A percentile compares a stretch with the other conserved stretches of the same genome.
Conservation (phyloP, 345 rosid genomes). For the Triadica sebifera region DNA sequence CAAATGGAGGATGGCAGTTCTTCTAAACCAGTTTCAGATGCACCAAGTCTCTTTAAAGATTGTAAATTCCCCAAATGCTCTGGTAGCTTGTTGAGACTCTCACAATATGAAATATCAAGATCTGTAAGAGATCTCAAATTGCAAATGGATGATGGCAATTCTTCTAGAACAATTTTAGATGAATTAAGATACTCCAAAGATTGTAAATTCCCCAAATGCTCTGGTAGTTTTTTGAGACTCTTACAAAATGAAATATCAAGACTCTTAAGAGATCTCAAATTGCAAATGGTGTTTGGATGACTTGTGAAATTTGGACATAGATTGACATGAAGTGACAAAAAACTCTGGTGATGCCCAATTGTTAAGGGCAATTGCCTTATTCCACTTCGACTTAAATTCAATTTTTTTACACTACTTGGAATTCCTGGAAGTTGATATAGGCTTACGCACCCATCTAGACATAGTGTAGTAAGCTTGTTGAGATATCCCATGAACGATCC, state of each 20-base stretch:
- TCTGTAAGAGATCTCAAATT: not conserved
- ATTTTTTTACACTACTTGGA: not conserved
- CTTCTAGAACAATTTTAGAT: not conserved
- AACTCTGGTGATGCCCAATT: too few species aligned
- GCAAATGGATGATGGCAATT: not conserved
- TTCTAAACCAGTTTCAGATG: not conserved
- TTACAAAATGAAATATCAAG: not conserved
- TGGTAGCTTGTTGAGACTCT: not conserved
- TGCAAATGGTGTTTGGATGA: not conserved
- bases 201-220: not conserved
- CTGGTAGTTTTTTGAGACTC: not conserved
- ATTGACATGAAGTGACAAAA: too few species aligned
- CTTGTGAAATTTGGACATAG: not conserved
- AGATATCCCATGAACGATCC: not conserved
- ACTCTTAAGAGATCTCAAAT: not conserved
- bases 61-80: not conserved
- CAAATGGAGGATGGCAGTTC: not conserved
- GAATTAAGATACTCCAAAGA: not conserved
- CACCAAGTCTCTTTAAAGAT: not conserved
- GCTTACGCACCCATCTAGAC: not conserved
- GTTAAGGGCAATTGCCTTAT: not conserved
- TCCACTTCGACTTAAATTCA: not conserved
- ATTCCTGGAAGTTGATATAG: not conserved
- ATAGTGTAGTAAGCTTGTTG: not conserved
- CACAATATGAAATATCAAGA: not conserved